phyloP scores from a whole-genome alignment of 2,329 filamentous ascomycete species.

The Phoma sp. region DNA sequence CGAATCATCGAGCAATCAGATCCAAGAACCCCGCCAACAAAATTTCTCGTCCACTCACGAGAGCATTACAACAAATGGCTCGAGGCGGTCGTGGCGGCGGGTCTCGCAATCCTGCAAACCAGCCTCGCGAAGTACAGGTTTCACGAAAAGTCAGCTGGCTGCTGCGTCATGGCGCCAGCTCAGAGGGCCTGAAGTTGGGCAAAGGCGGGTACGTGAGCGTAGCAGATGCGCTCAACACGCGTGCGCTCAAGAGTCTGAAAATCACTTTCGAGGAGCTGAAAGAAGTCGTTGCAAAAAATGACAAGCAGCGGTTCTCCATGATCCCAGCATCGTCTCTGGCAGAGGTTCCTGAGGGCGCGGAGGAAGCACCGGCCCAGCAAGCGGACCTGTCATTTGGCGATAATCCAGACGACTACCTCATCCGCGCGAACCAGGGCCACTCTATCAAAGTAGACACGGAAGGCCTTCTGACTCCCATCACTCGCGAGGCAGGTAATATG shows the following conservation, averaged over 20 bases:
- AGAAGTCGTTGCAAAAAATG: conserved; percentile 72
- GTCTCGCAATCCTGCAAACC: conserved; percentile 44
- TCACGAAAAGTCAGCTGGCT: conserved; percentile 61
- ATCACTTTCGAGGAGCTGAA: conserved; percentile 78
- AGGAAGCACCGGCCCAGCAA: not conserved
- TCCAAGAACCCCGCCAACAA: conserved; percentile 4
- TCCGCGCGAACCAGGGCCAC: conserved; percentile 96
- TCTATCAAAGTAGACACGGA: conserved; percentile 78
- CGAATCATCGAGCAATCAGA: not conserved
- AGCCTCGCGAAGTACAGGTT: conserved; percentile 52
- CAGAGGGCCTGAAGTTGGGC: conserved; percentile 64
- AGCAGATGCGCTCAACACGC: conserved; percentile 63
- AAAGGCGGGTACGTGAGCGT: conserved; percentile 66
- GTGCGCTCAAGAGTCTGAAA: conserved; percentile 69
- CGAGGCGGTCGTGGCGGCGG: conserved; percentile 44
- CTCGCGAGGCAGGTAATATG: conserved; percentile 58
- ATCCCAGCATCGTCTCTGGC: conserved; percentile 57
- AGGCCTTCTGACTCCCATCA: conserved; percentile 72
- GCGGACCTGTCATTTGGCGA: conserved; percentile 23
- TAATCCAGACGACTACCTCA: conserved; percentile 74
- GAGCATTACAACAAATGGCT: conserved; percentile 26
- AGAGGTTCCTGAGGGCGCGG: not conserved
- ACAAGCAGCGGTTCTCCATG: conserved; percentile 90
- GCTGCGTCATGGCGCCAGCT: conserved; percentile 66
- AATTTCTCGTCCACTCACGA: conserved; percentile 27